Conservation (phyloP, 352 stramenopile species). For the Globisporangium parvum region DNA sequence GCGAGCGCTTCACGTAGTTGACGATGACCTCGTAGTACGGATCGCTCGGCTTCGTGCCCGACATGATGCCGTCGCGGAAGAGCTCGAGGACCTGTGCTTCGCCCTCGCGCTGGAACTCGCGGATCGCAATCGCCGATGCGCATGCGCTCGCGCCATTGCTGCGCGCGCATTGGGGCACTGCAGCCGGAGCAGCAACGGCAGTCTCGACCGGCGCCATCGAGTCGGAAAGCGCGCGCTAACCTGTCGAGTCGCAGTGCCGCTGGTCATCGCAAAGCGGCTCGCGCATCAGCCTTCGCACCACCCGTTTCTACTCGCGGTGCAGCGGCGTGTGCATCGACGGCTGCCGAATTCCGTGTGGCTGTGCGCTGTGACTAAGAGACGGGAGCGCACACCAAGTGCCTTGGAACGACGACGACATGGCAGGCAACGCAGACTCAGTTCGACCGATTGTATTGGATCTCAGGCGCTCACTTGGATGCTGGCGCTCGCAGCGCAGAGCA, state of each 20-base stretch:
- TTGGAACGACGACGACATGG: no score
- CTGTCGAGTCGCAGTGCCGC: not conserved
- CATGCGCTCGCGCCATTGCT: no score
- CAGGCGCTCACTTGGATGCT: no score
- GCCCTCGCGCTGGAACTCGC: conserved; percentile 13
- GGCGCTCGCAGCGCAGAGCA: not conserved
- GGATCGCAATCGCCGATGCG: conserved; percentile 7
- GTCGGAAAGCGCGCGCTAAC: not conserved
- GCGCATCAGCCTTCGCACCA: not conserved
- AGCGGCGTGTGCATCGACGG: not conserved
- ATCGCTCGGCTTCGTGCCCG: conserved; percentile 7
- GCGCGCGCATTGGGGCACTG: no score
- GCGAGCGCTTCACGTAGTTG: conserved; percentile 15
- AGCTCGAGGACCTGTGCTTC: conserved; percentile 11
- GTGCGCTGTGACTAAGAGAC: not conserved
- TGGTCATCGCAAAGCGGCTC: not conserved
- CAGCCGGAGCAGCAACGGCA: not conserved
- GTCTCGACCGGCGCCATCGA: conserved; percentile 1
- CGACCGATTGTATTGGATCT: no score
- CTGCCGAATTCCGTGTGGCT: not conserved
- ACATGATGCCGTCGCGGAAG: conserved; percentile 14
- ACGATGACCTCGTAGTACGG: conserved; percentile 10
- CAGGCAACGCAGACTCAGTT: no score
- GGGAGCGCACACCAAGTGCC: no score
- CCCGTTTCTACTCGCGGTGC: not conserved